Base-by-base conservation (phyloP, 2,329 filamentous ascomycete genomes). In the Pseudocercospora cruenta region DNA sequence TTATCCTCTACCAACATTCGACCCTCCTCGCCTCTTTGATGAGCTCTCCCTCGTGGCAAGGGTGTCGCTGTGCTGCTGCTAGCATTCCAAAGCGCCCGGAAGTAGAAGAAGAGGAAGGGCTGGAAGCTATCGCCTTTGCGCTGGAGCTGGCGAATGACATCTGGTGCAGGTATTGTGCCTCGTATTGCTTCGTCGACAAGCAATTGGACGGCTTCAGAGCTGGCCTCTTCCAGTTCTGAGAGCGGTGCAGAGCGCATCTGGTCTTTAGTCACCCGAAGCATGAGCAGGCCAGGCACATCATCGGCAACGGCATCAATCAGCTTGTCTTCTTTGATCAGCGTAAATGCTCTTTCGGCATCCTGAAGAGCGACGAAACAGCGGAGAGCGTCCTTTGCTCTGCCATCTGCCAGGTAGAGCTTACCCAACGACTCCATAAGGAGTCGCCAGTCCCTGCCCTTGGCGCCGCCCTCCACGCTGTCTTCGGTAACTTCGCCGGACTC, bases 171-270 rank as follows among this genome's bases (percentile, higher is more conserved):
- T 16, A 98, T 90, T 26, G 96, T 90, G 0, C 95, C 95, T 65
- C 94, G 91, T 69, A 94, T 91, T 0, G 94, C 94, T 79, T 98
- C 94, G 58, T 96, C 91, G 0, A 97, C 94, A 4, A 99, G 88
- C 7, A 98, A 82, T 1, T 89, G 88, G 60, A 97, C 91, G 1
- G 94, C 91, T 77, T 99, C 94, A 0, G 88, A 86, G 0, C 93
- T 95, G 3, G 90, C 85, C 64, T 91, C 88, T 74, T 93, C 91
- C 3, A 98, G 84, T 68, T 97, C 93, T 0, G 84, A 78, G 19
- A 88, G 80, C 0, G 87, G 82, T 72, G 93, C 91, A 5, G 85
- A 85, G 60, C 86, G 85, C 65, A 91, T 81, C 70, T 91, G 87
- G 60, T 89, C 87, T 67, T 88, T 86, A 0, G 91, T 88, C 2